A percentile compares a stretch with the other conserved stretches of the same genome.
Conservation (phyloP, 2,329 filamentous ascomycete genomes). For the Mariannaea sp. region DNA sequence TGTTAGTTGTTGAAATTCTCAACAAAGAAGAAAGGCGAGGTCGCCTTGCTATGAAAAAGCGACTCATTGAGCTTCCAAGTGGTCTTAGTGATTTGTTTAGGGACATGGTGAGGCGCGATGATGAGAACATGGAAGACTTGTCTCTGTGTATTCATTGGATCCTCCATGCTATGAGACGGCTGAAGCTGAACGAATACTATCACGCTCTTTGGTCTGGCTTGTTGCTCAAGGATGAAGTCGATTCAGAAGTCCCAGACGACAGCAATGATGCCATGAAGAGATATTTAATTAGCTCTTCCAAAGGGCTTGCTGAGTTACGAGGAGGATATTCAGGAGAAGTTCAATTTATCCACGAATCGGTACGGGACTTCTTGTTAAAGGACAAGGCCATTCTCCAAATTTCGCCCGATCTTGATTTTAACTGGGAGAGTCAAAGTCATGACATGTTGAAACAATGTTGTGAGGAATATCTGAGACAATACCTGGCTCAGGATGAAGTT, state of each 20-base stretch:
- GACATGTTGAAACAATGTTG: conserved; percentile 52
- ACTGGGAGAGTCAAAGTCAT: conserved; percentile 45
- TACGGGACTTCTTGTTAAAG: conserved; percentile 51
- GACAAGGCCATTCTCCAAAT: conserved; percentile 41
- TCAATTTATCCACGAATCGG: conserved; percentile 59
- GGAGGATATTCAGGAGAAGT: conserved; percentile 42
- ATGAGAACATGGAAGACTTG: conserved; percentile 46
- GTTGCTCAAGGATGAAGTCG: conserved; percentile 21
- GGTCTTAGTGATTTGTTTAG: conserved; percentile 54
- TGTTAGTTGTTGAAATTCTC: conserved; percentile 47
- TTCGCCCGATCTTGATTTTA: conserved; percentile 40
- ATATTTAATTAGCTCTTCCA: conserved; percentile 51
- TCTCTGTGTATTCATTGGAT: conserved; percentile 57
- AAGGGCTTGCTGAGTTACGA: conserved; percentile 54
- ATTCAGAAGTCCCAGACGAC: conserved; percentile 31
- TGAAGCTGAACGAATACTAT: conserved; percentile 52
- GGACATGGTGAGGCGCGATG: conserved; percentile 54
- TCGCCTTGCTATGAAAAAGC: conserved; percentile 29
- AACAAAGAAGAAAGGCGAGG: conserved; percentile 43
- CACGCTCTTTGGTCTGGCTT: conserved; percentile 44
- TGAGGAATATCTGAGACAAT: conserved; percentile 42
- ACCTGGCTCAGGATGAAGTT: background rate
- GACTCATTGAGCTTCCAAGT: conserved; percentile 43
- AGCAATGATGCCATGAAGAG: conserved; percentile 18
- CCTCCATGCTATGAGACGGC: conserved; percentile 51